Evolutionary conservation across 805 yeast genomes (phyloP).

Genomic region (Teunomyces panamensis): DNA sequence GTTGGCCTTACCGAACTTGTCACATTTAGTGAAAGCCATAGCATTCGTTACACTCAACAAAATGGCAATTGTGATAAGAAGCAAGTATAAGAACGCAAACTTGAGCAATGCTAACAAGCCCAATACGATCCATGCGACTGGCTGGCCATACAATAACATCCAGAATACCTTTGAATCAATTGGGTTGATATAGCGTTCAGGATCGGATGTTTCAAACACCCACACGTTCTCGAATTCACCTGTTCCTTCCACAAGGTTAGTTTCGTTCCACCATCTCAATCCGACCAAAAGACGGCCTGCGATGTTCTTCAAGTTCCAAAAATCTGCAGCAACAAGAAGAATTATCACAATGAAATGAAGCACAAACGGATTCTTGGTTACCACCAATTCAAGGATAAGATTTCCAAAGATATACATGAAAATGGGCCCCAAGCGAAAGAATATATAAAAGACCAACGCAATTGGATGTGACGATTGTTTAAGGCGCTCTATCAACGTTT

Average conservation of each 20-base stretch:
- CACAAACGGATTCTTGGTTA: conserved; percentile 45
- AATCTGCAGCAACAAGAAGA: conserved; percentile 79
- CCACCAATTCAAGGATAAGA: conserved; percentile 50
- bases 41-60: conserved; percentile 78
- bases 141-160: conserved; percentile 72
- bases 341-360: conserved; percentile 77
- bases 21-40: conserved; percentile 88
- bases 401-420: conserved; percentile 69
- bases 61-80: conserved; percentile 64
- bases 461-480: conserved; percentile 78
- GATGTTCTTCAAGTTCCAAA: conserved; percentile 90
- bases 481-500: conserved; percentile 32
- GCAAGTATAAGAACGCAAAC: conserved; percentile 65
- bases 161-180: conserved; percentile 90
- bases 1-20: conserved; percentile 85
- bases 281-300: conserved; percentile 90
- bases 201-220: conserved; percentile 88
- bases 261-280: conserved; percentile 95
- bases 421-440: conserved; percentile 61
- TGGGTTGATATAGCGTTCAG: conserved; percentile 72
- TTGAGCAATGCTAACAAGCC: conserved; percentile 78
- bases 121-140: conserved; percentile 70
- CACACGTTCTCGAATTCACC: conserved; percentile 65
- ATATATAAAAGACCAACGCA: conserved; percentile 65
- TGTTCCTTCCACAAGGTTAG: conserved; percentile 39